Conservation (phyloP, 148 eudicot genomes). For the Chenopodium quinoa region DNA sequence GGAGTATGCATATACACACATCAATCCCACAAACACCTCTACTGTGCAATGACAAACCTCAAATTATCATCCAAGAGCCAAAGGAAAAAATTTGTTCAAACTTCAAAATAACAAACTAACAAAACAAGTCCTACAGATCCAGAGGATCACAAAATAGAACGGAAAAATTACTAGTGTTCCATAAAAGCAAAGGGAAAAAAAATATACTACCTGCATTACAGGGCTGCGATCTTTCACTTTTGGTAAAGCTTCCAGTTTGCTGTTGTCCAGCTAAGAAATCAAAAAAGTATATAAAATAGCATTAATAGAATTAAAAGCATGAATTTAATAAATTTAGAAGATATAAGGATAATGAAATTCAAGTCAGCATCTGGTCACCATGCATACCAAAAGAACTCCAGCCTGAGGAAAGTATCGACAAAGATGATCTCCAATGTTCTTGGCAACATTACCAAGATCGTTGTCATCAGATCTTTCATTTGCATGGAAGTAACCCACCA, state of each 20-base stretch:
- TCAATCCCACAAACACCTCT: background rate
- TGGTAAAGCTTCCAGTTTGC: slow-evolving; percentile 55
- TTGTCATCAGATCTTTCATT: slow-evolving; percentile 82
- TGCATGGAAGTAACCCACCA: slow-evolving; percentile 92
- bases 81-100: background rate
- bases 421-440: slow-evolving; percentile 87
- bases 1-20: background rate
- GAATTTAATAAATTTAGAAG: background rate
- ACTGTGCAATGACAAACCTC: background rate
- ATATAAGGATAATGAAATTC: background rate
- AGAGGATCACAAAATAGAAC: background rate
- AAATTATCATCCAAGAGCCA: background rate
- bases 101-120: background rate
- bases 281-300: slow-evolving; percentile 14
- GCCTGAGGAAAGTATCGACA: slow-evolving; percentile 77
- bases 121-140: background rate
- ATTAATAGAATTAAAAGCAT: background rate
- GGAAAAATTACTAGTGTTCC: background rate
- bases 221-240: slow-evolving; percentile 71
- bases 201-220: slow-evolving; percentile 54
- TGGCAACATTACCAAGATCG: slow-evolving; percentile 70
- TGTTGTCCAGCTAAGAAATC: slow-evolving; percentile 68
- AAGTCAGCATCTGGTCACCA: background rate
- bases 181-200: background rate
- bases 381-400: slow-evolving; percentile 68